Evolutionary conservation across 371 early-diverging fungal genomes (phyloP), one percentile per base, ranked within the genome.

Genomic region (Mortierella sp.): DNA sequence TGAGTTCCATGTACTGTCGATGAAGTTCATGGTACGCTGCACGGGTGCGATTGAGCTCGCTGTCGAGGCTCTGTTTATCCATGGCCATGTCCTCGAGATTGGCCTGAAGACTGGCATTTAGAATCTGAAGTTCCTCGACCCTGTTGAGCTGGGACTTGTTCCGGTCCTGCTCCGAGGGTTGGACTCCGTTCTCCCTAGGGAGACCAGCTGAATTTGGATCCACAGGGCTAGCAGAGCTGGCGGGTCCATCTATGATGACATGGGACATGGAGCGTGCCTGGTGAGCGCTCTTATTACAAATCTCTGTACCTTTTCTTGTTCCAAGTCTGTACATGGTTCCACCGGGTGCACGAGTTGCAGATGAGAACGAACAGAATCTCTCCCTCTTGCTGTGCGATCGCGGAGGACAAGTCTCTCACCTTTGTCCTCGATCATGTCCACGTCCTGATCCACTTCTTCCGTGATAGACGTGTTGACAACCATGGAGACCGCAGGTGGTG

Each of bases 21-120:
- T 68, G 53, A 30, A 78, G 68, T 31, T 66, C 60, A 56, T 80
- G 62, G 45, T 72, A 76, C 16, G 71, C 72, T 34, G 61, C 43
- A 54, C 61, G 47, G 46, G 79, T 59, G 52, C 79, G 60, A 49
- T 63, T 39, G 38, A 59, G 52, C 53, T 73, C 74, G 24, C 27
- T 14, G 19, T 46, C 69, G 16, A 58, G 47, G 41, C 67, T 56
- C 43, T 63, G 63, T 14, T 38, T 67, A n/a, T 67, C 68, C n/a
- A 41, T 31, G 21, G 54, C 7, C 30, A 57, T 28, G 19, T 73
- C 68, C 1, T 73, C 64, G 47, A 67, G 41, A 19, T 41, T 45
- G 8, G 14, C 18, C 10, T 27, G 30, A 14, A 72, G 62, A 8
- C 8, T 34, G 34, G 24, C 23, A 24, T 58, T 62, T 23, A 24